These are phyloP conservation scores for Ophiostoma novo-ulmi DNA, from an alignment of 2,329 filamentous ascomycete genomes.

Conservation along the genomic window DNA sequence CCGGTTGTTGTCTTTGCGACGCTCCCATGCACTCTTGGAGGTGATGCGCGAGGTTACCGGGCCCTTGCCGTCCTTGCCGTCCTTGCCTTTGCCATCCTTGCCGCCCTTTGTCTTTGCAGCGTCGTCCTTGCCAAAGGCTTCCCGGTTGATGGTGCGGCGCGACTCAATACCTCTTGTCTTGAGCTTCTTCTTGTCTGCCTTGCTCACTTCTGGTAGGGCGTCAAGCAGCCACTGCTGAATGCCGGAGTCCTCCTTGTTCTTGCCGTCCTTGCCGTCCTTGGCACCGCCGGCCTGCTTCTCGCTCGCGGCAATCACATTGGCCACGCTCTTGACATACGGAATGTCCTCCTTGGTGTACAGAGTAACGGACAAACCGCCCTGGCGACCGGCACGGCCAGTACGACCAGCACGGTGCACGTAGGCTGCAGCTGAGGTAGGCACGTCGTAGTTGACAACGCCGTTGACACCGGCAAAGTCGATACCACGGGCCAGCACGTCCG, in stretches of 20 bases:
- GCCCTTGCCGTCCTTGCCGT: constrained; percentile 15
- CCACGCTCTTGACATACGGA: constrained; percentile 79
- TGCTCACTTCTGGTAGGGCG: constrained; percentile 74
- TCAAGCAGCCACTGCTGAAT: constrained; percentile 85
- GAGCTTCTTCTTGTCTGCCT: constrained; percentile 76
- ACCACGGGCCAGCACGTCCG: constrained; percentile 84
- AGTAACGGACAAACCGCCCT: constrained; percentile 85
- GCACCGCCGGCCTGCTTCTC: constrained; percentile 58
- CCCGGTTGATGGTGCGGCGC: constrained; percentile 39
- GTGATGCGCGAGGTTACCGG: constrained; percentile 58
- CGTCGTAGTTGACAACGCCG: constrained; percentile 95
- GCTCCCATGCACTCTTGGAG: constrained; percentile 72
- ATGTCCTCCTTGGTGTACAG: constrained; percentile 96
- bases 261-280: constrained; percentile 13
- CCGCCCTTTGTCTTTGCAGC: neutral
- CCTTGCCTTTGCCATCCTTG: constrained; percentile 12
- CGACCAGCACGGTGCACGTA: constrained; percentile 93
- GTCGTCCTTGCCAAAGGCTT: constrained; percentile 9
- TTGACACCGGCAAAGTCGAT: constrained; percentile 95
- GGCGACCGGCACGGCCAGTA: constrained; percentile 80
- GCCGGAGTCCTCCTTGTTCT: neutral
- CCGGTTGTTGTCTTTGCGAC: constrained; percentile 61
- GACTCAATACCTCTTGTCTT: constrained; percentile 78
- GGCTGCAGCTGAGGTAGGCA: constrained; percentile 79
- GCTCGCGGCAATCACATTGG: constrained; percentile 82